Base-by-base conservation (phyloP, 331 rosid species). In the Quercus phellos region DNA sequence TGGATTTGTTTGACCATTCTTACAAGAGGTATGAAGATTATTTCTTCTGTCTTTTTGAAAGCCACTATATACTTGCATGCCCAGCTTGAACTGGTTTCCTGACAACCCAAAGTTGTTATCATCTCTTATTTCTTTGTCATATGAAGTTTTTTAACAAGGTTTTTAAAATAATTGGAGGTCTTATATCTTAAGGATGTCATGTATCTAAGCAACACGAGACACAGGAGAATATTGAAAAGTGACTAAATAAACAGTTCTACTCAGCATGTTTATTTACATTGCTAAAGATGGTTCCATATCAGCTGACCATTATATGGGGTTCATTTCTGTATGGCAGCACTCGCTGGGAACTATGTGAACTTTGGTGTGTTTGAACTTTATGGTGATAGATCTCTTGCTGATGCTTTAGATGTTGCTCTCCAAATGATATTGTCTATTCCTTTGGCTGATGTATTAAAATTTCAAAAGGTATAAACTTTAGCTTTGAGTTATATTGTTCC, bases 331-430 rank as follows among this genome's bases (percentile, higher is more conserved):
- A 24, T 74, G 73, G 80, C 89, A 94, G 98, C 96, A 60, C 87
- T 94, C 26, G 84, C 90, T 78, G 98, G 98, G 84, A 94, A 89
- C 81, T 94, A 89, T 78, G 97, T 90, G 80, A 94, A 94, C 89
- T 94, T 94, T 76, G 97, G 98, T 27, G 91, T 94, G 79, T 91
- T 94, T 87, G 98, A 94, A 80, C 89, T 94, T 22, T 94, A 94
- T 74, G 98, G 98, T 30, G 98, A 94, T 81, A 87, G 91, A 83
- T 96, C 97, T 46, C 92, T 94, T 53, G 77, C 90, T 59, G 96
- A 94, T 85, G 94, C 87, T 50, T 91, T 91, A 74, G 96, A 90
- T 76, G 86, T 91, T 74, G 84, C 91, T 74, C 77, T 90, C 24
- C 91, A 88, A 90, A 84, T 94, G 94, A 89, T 87, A 80, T 73